Evolutionary conservation across 1,284 basidiomycete genomes (phyloP).

Genomic region (Tetrapyrgos nigripes): DNA sequence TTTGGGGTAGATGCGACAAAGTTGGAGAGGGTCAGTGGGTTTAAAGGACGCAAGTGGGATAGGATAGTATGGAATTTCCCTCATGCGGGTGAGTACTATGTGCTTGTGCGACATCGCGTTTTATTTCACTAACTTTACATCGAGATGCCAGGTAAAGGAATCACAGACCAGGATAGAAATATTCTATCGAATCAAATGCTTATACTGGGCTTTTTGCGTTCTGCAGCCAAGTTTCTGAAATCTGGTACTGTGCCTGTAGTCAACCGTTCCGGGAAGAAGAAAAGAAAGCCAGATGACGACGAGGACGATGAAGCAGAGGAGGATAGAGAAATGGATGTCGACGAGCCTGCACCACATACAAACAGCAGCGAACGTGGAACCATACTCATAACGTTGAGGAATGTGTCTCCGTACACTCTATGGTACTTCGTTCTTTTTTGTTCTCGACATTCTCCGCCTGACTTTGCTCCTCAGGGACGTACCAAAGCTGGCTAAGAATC

Average conservation of each 20-base stretch:
- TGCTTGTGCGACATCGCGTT: neutral
- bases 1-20: conserved; percentile 89
- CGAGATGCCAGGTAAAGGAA: conserved; percentile 76
- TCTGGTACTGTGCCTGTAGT: conserved; percentile 60
- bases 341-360: conserved; percentile 12
- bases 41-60: conserved; percentile 72
- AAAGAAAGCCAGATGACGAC: conserved; percentile 47
- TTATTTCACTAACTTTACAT: conserved; percentile 16
- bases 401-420: conserved; percentile 87
- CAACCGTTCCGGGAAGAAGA: conserved; percentile 49
- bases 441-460: conserved; percentile 10
- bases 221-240: conserved; percentile 70
- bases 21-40: conserved; percentile 62
- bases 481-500: conserved; percentile 80
- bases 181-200: conserved; percentile 91
- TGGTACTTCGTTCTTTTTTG: conserved; percentile 61
- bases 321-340: conserved; percentile 32
- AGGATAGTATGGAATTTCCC: conserved; percentile 96
- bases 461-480: conserved; percentile 69
- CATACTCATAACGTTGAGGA: conserved; percentile 88
- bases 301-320: conserved; percentile 50
- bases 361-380: conserved; percentile 52
- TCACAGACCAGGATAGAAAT: conserved; percentile 94
- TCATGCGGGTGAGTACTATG: conserved; percentile 77
- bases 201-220: conserved; percentile 86